Conservation (phyloP, 306 rosid genomes). For the Pueraria montana region DNA sequence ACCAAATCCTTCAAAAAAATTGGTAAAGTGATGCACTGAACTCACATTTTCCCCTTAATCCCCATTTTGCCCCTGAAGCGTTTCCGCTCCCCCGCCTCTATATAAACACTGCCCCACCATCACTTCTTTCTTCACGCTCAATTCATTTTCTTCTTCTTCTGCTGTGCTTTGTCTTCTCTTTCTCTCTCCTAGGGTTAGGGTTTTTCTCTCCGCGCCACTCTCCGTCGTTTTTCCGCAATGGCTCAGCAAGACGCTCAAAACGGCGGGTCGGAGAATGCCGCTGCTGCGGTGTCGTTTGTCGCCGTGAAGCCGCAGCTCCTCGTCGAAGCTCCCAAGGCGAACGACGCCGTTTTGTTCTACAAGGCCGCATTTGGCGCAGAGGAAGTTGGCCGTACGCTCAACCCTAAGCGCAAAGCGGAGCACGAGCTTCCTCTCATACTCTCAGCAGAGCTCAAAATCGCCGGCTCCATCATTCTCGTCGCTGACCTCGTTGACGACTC, state of each 20-base stretch:
- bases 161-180: neutral
- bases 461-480: conserved; percentile 59
- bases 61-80: conserved; percentile 62
- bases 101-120: conserved; percentile 56
- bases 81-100: conserved; percentile 68
- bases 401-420: conserved; percentile 89
- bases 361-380: conserved; percentile 81
- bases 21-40: conserved; percentile 18
- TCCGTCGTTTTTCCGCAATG: conserved; percentile 38
- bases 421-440: conserved; percentile 75
- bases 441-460: conserved; percentile 72
- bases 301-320: conserved; percentile 64
- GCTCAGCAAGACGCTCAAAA: conserved; percentile 70
- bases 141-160: conserved; percentile 22
- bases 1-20: conserved; percentile 6
- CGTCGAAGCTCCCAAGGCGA: conserved; percentile 75
- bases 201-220: neutral
- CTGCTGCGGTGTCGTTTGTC: conserved; percentile 40
- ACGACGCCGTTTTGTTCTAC: conserved; percentile 80
- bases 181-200: conserved; percentile 67
- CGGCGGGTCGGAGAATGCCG: conserved; percentile 56
- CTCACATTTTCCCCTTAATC: neutral
- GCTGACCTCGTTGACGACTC: conserved; percentile 58
- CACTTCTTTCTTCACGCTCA: conserved; percentile 42
- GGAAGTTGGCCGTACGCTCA: conserved; percentile 63